Conservation (phyloP, 2,329 filamentous ascomycete species). For the Hypoxylon sp. region DNA sequence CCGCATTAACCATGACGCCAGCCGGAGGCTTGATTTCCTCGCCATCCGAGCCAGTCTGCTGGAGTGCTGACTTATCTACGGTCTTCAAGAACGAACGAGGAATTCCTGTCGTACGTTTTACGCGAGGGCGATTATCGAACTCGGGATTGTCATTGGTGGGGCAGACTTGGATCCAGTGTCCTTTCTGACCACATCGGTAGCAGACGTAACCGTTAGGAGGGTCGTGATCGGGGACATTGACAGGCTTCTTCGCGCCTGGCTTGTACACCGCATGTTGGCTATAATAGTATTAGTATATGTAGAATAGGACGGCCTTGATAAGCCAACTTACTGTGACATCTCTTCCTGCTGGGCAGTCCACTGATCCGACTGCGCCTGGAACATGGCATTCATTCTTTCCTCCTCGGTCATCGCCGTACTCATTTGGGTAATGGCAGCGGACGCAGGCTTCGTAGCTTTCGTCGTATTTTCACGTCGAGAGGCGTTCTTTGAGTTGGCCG, state of each 20-base stretch:
- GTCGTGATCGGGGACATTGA: conserved; percentile 90
- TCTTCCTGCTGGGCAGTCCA: conserved; percentile 96
- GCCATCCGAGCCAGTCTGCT: conserved; percentile 83
- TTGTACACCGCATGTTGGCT: conserved; percentile 76
- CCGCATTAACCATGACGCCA: conserved; percentile 97
- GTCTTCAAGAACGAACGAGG: conserved; percentile 95
- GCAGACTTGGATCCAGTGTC: conserved; percentile 99
- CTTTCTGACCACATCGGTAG: conserved; percentile 95
- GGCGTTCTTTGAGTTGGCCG: conserved; percentile 85
- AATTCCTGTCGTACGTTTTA: conserved; percentile 97
- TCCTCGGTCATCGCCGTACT: conserved; percentile 90
- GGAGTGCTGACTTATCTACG: conserved; percentile 87
- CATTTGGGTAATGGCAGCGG: conserved; percentile 74
- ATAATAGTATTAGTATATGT: conserved; percentile 29
- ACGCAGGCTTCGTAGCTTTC: conserved; percentile 71
- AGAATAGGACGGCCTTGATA: neutral
- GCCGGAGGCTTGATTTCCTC: conserved; percentile 81
- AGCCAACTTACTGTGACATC: conserved; percentile 79
- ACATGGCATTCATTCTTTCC: conserved; percentile 92
- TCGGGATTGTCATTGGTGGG: conserved; percentile 98
- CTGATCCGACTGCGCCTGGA: conserved; percentile 88
- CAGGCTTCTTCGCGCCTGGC: conserved; percentile 73
- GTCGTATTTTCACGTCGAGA: conserved; percentile 74
- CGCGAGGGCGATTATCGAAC: conserved; percentile 91
- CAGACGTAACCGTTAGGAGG: conserved; percentile 96